Evolutionary conservation across 2,329 filamentous ascomycete species (phyloP).

Genomic region (Diaporthe citri): DNA sequence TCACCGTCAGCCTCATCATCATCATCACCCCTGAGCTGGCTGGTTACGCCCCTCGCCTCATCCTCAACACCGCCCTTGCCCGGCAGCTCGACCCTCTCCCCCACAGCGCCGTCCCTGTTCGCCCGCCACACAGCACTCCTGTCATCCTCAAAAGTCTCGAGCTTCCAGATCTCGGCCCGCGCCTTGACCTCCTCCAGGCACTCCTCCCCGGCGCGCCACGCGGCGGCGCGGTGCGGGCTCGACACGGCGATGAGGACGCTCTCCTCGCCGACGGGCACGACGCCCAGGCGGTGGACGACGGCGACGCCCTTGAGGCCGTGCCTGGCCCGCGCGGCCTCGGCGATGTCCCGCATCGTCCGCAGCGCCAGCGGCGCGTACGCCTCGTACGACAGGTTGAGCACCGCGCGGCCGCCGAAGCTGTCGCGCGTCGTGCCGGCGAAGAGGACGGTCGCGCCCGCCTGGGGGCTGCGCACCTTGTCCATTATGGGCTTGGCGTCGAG

Average conservation of each 20-base stretch:
- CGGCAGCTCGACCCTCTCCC: slow-evolving; percentile 55
- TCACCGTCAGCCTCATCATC: background rate
- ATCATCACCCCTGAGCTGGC: slow-evolving; percentile 11
- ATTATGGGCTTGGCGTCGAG: slow-evolving; percentile 72
- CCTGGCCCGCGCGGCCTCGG: slow-evolving; percentile 65
- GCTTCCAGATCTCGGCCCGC: slow-evolving; percentile 94
- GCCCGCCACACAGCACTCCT: slow-evolving; percentile 88
- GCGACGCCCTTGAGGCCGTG: slow-evolving; percentile 80
- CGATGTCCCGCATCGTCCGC: slow-evolving; percentile 75
- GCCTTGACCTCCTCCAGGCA: slow-evolving; percentile 89
- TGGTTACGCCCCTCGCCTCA: slow-evolving; percentile 14
- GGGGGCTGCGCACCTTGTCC: slow-evolving; percentile 76
- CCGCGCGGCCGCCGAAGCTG: slow-evolving; percentile 77
- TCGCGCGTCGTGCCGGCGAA: slow-evolving; percentile 86
- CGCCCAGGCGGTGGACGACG: slow-evolving; percentile 86
- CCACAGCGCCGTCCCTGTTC: slow-evolving; percentile 80
- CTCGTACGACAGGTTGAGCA: slow-evolving; percentile 80
- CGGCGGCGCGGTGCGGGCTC: slow-evolving; percentile 83
- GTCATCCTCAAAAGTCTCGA: slow-evolving; percentile 85
- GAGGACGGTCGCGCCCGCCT: slow-evolving; percentile 81
- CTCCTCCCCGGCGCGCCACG: slow-evolving; percentile 91
- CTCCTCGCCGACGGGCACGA: slow-evolving; percentile 91
- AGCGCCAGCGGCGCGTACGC: slow-evolving; percentile 80
- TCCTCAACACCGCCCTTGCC: background rate
- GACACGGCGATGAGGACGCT: slow-evolving; percentile 92